A percentile compares a stretch with the other conserved stretches of the same genome.
phyloP scores from a whole-genome alignment of 192 early-diverging fungal genomes.

The Glomus cerebriforme region DNA sequence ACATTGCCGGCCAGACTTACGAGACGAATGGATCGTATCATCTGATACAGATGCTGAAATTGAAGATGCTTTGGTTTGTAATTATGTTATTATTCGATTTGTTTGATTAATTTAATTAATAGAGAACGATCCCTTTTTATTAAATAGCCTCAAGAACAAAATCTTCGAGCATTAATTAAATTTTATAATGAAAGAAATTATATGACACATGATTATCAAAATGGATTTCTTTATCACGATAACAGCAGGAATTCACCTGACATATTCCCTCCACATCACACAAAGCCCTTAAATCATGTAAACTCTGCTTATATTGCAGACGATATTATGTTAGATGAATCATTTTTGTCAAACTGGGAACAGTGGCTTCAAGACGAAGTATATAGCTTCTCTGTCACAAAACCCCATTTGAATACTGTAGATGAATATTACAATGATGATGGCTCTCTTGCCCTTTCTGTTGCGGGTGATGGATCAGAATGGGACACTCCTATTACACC shows the following conservation, averaged over 20 bases:
- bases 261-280: constrained; percentile 27
- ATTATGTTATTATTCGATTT: background rate
- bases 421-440: constrained; percentile 47
- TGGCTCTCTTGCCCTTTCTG: background rate
- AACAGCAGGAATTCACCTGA: constrained; percentile 11
- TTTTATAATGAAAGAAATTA: constrained; percentile 61
- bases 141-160: constrained; percentile 64
- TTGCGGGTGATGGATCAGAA: constrained; percentile 41
- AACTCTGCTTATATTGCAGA: constrained; percentile 38
- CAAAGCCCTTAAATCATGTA: constrained; percentile 21
- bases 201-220: constrained; percentile 35
- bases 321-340: constrained; percentile 56
- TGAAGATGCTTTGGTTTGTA: constrained; percentile 68
- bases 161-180: constrained; percentile 60
- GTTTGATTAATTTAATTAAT: background rate
- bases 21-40: constrained; percentile 72
- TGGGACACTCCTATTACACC: constrained; percentile 44
- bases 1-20: constrained; percentile 58
- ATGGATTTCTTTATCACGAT: constrained; percentile 24
- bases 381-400: constrained; percentile 36
- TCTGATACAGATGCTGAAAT: constrained; percentile 67
- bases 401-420: constrained; percentile 20
- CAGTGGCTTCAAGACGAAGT: constrained; percentile 66
- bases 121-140: background rate
- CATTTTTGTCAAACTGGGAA: constrained; percentile 67